Evolutionary conservation across 2,329 filamentous ascomycete species (phyloP).

Genomic region (Neonectria hederae): DNA sequence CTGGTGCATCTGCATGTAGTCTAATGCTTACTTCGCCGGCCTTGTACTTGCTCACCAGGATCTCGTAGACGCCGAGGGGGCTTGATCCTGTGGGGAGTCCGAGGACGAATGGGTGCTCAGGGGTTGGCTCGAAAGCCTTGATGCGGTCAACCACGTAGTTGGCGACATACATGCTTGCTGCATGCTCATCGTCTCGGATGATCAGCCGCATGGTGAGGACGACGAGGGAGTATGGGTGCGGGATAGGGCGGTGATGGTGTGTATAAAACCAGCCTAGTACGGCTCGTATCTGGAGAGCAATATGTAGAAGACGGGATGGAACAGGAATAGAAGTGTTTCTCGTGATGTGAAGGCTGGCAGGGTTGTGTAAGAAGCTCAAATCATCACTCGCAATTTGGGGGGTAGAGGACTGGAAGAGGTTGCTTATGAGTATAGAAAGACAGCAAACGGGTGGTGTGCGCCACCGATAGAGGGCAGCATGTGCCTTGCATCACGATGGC

Average conservation of each 20-base stretch:
- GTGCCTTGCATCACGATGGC: slow-evolving; percentile 29
- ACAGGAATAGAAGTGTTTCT: slow-evolving; percentile 2
- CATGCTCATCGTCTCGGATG: slow-evolving; percentile 75
- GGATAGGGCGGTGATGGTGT: slow-evolving; percentile 14
- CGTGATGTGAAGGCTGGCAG: slow-evolving; percentile 2
- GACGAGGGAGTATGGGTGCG: slow-evolving; percentile 16
- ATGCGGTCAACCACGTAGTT: slow-evolving; percentile 87
- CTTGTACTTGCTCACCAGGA: slow-evolving; percentile 77
- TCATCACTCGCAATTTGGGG: slow-evolving; percentile 1
- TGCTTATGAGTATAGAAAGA: slow-evolving; percentile 19
- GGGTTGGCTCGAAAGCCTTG: slow-evolving; percentile 77
- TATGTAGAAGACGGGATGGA: slow-evolving; percentile 3
- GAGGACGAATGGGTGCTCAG: slow-evolving; percentile 80
- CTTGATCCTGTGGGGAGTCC: slow-evolving; percentile 86
- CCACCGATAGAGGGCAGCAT: slow-evolving; percentile 15
- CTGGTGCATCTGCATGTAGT: background rate
- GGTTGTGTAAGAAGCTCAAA: slow-evolving; percentile 11
- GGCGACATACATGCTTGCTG: slow-evolving; percentile 79
- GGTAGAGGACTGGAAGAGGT: slow-evolving; percentile 2
- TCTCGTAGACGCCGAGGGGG: slow-evolving; percentile 79
- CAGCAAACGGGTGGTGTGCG: slow-evolving; percentile 2
- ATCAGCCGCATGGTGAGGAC: slow-evolving; percentile 77
- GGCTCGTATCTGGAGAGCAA: slow-evolving; percentile 3
- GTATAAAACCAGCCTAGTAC: slow-evolving; percentile 11
- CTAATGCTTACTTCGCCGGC: slow-evolving; percentile 62